Evolutionary conservation across 345 rosid genomes (phyloP), one percentile per base, ranked within the genome.

Genomic region (Populus euphratica): DNA sequence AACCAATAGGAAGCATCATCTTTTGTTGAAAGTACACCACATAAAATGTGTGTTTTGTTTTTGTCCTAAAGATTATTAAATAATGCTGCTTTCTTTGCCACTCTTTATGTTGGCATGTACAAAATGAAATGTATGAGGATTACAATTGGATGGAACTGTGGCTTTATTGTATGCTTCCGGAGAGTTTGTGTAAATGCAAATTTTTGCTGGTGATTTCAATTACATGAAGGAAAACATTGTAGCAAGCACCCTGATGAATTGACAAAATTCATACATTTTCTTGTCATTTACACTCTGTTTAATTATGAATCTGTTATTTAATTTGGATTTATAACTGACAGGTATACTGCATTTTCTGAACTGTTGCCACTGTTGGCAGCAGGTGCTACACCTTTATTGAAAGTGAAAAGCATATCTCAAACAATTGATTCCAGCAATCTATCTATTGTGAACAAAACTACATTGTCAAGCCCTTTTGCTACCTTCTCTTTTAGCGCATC

Each of bases 341-440:
- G 99, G 87, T 95, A 95, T 79, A 95, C 98, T 43, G 96, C 98
- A 38, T 92, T 85, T 83, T 95, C 99, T 4, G 98, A 95, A 92
- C 78, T 95, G 80, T 80, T 95, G 87, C 98, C 99, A 7, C 92
- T 95, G 36, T 84, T 95, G 73, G 98, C 98, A n/a, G 87, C 76
- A 6, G 91, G 96, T 47, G 65, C 90, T 23, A 85, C 86, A 63
- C 98, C 99, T 4, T 84, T 95, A 29, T 56, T 95, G 78, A 95
- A 95, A 85, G 87, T 93, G 68, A 86, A 92, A 76, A 89, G 78
- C 69, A 95, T 95, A 75, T 77, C 75, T 68, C 99, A 93, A 83
- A 70, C 85, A 27, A 88, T 95, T 52, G 90, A 93, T 77, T 68
- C 90, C 21, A 76, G 81, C 81, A 90, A 61, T 73, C 88, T 85